Evolutionary conservation across 2,329 filamentous ascomycete genomes (phyloP), one percentile per base, ranked within the genome.

Genomic region (Grosmannia penicillata): DNA sequence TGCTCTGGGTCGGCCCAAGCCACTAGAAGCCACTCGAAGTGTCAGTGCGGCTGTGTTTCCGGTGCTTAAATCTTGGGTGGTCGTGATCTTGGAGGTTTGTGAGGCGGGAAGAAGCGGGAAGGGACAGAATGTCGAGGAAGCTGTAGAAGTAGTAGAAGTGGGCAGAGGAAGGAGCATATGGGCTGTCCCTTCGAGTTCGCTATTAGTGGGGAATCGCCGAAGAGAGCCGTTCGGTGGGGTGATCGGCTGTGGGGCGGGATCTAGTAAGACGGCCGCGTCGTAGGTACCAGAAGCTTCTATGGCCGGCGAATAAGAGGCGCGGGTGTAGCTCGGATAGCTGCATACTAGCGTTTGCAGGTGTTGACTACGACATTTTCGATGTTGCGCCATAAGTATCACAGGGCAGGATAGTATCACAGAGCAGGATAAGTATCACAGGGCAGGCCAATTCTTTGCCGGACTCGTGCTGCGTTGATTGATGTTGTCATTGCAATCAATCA

Each of bases 151-250:
- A 4, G 33, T 28, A 18, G 34, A 36, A 36, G 34, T 36, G 34
- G 34, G 34, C 34, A 36, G 34, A 36, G 34, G 33, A 28, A 36
- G 33, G 25, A 19, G 33, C 31, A 34, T 25, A 34, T 26, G 33
- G 17, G 7, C 23, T 26, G 9, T 8, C n/a, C 11, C 11, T 7
- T 35, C 15, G n/a, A n/a, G n/a, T n/a, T n/a, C n/a, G n/a, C n/a
- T n/a, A n/a, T n/a, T n/a, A 11, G 17, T 17, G 34, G 18, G 34
- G n/a, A 24, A 9, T 15, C 24, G 26, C 25, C 25, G 18, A 18
- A 36, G 29, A 18, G 22, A 23, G 26, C 13, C 8, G 18, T 14
- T 17, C 18, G 10, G 30, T 22, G 30, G 30, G 30, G 30, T 22
- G 33, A 17, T 35, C 33, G 10, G n/a, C 13, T 8, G 8, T 26